These are phyloP conservation scores for Tulasnella sp. DNA, from an alignment of 768 basidiomycete genomes.

Conservation along the genomic window DNA sequence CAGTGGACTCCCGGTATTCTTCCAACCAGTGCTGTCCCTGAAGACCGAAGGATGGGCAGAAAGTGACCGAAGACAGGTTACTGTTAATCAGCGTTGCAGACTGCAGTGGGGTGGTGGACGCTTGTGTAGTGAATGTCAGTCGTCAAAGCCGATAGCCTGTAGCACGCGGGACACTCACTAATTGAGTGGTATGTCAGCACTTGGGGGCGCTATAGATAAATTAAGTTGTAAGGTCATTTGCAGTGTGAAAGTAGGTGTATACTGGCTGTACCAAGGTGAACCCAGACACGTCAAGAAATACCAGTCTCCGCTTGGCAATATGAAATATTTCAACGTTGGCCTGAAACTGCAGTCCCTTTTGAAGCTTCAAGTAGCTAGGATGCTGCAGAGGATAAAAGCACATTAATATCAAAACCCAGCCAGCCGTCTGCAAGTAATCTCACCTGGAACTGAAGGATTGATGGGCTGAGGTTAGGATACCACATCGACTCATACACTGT, in stretches of 20 bases:
- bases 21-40: not conserved
- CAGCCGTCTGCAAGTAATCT: no score
- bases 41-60: conserved; percentile 1
- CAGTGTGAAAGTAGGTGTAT: no score
- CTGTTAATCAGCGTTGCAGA: not conserved
- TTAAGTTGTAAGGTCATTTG: no score
- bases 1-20: conserved; percentile 1
- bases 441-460: not conserved
- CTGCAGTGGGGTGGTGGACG: not conserved
- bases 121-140: not conserved
- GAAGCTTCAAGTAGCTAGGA: conserved; percentile 7
- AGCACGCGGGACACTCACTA: no score
- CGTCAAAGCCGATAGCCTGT: no score
- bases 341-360: not conserved
- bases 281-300: conserved; percentile 10
- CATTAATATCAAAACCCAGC: no score
- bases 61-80: conserved; percentile 6
- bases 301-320: not conserved
- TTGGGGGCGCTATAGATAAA: not conserved
- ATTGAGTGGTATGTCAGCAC: conserved; percentile 3
- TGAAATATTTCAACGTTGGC: not conserved
- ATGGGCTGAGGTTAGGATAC: not conserved
- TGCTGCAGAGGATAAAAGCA: no score
- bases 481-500: not conserved
- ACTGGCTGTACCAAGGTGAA: no score